Evolutionary conservation across 1,284 basidiomycete genomes (phyloP), one percentile per base, ranked within the genome.

Genomic region (Entoloma clypeatum): DNA sequence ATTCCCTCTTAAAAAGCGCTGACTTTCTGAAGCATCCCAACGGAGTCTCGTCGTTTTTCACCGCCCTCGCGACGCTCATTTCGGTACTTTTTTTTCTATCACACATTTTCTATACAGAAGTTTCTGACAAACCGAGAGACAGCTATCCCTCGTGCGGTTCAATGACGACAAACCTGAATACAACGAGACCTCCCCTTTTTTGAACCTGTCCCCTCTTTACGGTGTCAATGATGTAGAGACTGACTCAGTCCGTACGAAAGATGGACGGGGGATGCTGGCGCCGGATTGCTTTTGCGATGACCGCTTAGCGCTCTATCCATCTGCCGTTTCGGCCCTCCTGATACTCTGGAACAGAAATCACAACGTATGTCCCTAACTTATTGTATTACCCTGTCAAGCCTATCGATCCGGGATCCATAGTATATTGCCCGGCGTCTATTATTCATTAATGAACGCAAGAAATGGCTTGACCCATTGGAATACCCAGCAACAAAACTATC

Each of bases 341-440:
- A 45, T 56, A 21, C 49, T 56, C 13, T 52, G 43, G 45, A 55
- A 54, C 38, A 40, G 54, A 32, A 50, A 54, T 27, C 54, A 55
- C 39, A 55, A 55, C 25, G 54, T 55, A 44, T 25, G 52, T 47
- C 26, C n/a, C 3, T 5, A 3, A 14, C 5, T 35, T 27, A 31
- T 29, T 23, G 25, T 14, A 10, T 6, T 33, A 8, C 17, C 28
- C 23, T 21, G 11, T 23, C 9, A 24, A 6, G 14, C 13, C 18
- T 31, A 7, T 3, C 31, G 21, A 38, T 21, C 24, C 1, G 16
- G 21, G 16, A 30, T 16, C 22, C 2, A 11, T 24, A 55, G 53
- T 45, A 41, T 29, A 51, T 53, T 26, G 53, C 53, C 5, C 44
- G 41, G 11, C 47, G 36, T 11, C 44, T 55, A 8, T 31, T 55